Evolutionary conservation across 352 stramenopile genomes (phyloP).

Genomic region (Pythium utonaiense): DNA sequence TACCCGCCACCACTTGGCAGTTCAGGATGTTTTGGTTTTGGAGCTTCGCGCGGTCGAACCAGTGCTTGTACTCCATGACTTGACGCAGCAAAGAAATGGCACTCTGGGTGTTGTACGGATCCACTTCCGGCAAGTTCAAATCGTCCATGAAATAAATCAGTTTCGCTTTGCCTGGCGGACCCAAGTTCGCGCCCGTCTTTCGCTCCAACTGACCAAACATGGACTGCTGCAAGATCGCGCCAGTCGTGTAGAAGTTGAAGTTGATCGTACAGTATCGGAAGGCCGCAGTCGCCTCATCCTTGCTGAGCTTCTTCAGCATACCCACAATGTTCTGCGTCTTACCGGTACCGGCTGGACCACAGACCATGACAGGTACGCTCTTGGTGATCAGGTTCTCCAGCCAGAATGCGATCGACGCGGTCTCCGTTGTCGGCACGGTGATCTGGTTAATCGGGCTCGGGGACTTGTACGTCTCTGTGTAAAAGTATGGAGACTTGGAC

Average conservation of each 20-base stretch:
- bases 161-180: slow-evolving; percentile 89
- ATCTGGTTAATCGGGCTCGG: slow-evolving; percentile 87
- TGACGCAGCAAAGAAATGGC: slow-evolving; percentile 93
- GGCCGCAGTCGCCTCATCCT: slow-evolving; percentile 75
- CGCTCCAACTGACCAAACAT: slow-evolving; percentile 94
- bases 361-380: slow-evolving; percentile 92
- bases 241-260: slow-evolving; percentile 98
- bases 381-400: slow-evolving; percentile 92
- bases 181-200: slow-evolving; percentile 93
- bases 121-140: slow-evolving; percentile 94
- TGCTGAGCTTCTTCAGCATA: slow-evolving; percentile 92
- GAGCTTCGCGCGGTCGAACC: slow-evolving; percentile 92
- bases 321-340: slow-evolving; percentile 95
- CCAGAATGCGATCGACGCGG: slow-evolving; percentile 94
- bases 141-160: slow-evolving; percentile 98
- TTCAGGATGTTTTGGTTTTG: slow-evolving; percentile 93
- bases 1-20: slow-evolving; percentile 93
- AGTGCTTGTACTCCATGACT: slow-evolving; percentile 95
- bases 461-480: slow-evolving; percentile 85
- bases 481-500: slow-evolving; percentile 95
- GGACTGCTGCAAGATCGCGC: slow-evolving; percentile 88
- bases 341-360: slow-evolving; percentile 90
- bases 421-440: slow-evolving; percentile 94
- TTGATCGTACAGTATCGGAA: slow-evolving; percentile 92
- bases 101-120: slow-evolving; percentile 95